Conservation (phyloP, 2,329 filamentous ascomycete genomes). For the Penicillium sp. region DNA sequence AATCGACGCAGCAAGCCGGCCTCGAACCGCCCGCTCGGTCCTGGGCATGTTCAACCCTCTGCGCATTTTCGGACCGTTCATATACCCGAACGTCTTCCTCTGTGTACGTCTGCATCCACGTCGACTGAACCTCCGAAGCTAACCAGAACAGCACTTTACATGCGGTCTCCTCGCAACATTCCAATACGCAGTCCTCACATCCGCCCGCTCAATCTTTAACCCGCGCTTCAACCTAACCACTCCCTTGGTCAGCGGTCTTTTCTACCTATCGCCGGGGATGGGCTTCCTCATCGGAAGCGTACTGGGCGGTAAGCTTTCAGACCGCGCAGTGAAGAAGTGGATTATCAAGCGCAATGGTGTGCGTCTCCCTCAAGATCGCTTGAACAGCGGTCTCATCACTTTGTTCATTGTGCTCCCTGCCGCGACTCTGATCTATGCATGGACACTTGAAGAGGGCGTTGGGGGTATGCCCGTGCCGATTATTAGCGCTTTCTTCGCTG, state of each 20-base stretch:
- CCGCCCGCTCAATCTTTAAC: constrained; percentile 70
- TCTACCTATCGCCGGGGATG: constrained; percentile 70
- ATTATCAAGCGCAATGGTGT: constrained; percentile 57
- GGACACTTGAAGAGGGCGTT: constrained; percentile 55
- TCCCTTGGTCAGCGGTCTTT: constrained; percentile 66
- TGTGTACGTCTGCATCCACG: constrained; percentile 53
- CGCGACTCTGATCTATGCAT: constrained; percentile 67
- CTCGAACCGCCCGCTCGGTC: constrained; percentile 43
- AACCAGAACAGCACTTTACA: constrained; percentile 29
- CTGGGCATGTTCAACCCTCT: constrained; percentile 59
- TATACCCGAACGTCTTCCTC: constrained; percentile 67
- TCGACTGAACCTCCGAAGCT: background rate
- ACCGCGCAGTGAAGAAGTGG: constrained; percentile 63
- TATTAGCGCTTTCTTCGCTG: constrained; percentile 69
- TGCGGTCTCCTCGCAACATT: constrained; percentile 63
- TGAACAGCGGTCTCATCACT: constrained; percentile 59
- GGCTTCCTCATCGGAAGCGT: constrained; percentile 70
- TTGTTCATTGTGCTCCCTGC: constrained; percentile 58
- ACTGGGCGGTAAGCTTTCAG: constrained; percentile 67
- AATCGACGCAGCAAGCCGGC: constrained; percentile 48
- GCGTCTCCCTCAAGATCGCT: constrained; percentile 66
- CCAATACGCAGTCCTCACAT: constrained; percentile 67
- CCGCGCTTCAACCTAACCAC: constrained; percentile 67
- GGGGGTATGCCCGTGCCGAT: constrained; percentile 61
- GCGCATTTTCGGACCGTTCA: constrained; percentile 59